A percentile compares a stretch with the other conserved stretches of the same genome.
phyloP scores from a whole-genome alignment of 2,329 filamentous ascomycete species.

The Ophiostoma ips region DNA sequence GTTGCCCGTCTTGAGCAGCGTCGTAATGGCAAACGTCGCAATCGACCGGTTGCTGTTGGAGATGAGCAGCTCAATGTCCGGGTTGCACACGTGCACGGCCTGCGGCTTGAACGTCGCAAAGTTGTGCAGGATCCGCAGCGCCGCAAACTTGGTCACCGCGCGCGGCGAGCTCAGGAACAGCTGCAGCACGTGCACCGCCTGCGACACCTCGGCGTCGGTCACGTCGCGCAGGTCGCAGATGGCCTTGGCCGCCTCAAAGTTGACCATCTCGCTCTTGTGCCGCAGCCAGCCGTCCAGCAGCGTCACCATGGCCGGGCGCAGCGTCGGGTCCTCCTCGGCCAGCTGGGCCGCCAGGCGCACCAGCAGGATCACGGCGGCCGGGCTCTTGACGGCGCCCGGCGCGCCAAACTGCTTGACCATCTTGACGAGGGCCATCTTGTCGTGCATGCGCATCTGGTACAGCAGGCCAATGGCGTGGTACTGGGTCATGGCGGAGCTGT shows the following conservation, averaged over 20 bases:
- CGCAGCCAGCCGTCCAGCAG: slow-evolving; percentile 91
- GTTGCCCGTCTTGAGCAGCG: slow-evolving; percentile 93
- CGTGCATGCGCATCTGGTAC: slow-evolving; percentile 95
- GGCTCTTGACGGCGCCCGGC: slow-evolving; percentile 85
- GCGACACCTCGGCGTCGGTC: slow-evolving; percentile 77
- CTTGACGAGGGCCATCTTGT: slow-evolving; percentile 96
- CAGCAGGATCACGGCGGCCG: slow-evolving; percentile 81
- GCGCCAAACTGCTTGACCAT: slow-evolving; percentile 99
- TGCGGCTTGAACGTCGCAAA: slow-evolving; percentile 94
- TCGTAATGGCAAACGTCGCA: slow-evolving; percentile 96
- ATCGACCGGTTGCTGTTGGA: slow-evolving; percentile 96
- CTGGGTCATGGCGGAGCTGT: slow-evolving; percentile 94
- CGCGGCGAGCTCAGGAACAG: slow-evolving; percentile 92
- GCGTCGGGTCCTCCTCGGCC: slow-evolving; percentile 77
- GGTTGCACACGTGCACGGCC: slow-evolving; percentile 86
- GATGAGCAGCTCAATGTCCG: slow-evolving; percentile 91
- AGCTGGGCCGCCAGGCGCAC: slow-evolving; percentile 87
- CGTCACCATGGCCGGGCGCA: slow-evolving; percentile 93
- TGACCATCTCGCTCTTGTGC: slow-evolving; percentile 99
- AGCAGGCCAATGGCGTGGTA: slow-evolving; percentile 96
- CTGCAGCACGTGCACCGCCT: slow-evolving; percentile 89
- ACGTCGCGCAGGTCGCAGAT: slow-evolving; percentile 93
- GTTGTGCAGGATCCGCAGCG: slow-evolving; percentile 88
- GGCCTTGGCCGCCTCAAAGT: slow-evolving; percentile 96
- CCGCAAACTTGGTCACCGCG: slow-evolving; percentile 93